phyloP scores from a whole-genome alignment of 805 yeast species.

The Saccharomycopsis capsularis region DNA sequence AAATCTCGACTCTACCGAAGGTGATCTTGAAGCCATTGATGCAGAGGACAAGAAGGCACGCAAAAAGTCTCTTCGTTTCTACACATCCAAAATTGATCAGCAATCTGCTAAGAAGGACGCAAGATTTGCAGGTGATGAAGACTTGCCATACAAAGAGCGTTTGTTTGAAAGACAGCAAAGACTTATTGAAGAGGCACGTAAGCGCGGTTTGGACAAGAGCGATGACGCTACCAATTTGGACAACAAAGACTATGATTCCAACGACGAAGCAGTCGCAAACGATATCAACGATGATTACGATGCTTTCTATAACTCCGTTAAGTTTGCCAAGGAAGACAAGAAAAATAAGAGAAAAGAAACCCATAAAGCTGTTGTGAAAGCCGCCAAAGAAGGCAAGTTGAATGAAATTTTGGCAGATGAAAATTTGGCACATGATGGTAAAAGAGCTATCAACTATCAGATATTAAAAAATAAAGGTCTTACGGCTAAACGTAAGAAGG shows the following conservation, averaged over 20 bases:
- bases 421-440: slow-evolving; percentile 64
- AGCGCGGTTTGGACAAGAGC: slow-evolving; percentile 59
- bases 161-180: slow-evolving; percentile 85
- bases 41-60: slow-evolving; percentile 77
- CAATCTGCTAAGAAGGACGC: slow-evolving; percentile 56
- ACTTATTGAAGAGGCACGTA: slow-evolving; percentile 78
- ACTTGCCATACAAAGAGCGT: slow-evolving; percentile 87
- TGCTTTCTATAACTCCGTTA: slow-evolving; percentile 49
- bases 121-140: slow-evolving; percentile 72
- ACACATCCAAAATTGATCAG: slow-evolving; percentile 94
- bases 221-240: slow-evolving; percentile 49
- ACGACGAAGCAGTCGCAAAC: slow-evolving; percentile 39
- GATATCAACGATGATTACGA: slow-evolving; percentile 41
- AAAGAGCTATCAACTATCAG: slow-evolving; percentile 92
- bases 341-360: slow-evolving; percentile 52
- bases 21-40: slow-evolving; percentile 73
- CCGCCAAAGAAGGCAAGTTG: slow-evolving; percentile 79
- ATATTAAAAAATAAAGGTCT: slow-evolving; percentile 94
- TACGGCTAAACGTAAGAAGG: slow-evolving; percentile 89
- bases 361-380: slow-evolving; percentile 64
- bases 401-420: slow-evolving; percentile 53
- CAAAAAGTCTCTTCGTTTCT: slow-evolving; percentile 81
- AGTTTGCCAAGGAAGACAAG: slow-evolving; percentile 39
- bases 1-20: slow-evolving; percentile 60
- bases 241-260: slow-evolving; percentile 41